phyloP scores from a whole-genome alignment of 2,329 filamentous ascomycete species.

The Epicoccum nigrum region DNA sequence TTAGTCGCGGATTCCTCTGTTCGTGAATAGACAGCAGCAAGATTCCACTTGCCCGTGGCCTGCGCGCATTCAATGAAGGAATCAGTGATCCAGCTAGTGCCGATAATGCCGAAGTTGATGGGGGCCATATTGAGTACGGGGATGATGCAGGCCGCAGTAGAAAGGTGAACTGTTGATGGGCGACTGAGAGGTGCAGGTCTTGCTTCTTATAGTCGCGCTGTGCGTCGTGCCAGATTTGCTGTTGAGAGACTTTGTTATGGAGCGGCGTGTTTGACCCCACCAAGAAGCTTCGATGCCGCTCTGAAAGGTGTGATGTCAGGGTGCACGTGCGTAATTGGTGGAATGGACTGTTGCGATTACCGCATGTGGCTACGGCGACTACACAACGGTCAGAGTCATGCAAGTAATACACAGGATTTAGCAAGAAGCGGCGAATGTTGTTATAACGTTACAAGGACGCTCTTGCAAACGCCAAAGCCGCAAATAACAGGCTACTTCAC shows the following conservation, averaged over 20 bases:
- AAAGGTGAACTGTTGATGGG: neutral
- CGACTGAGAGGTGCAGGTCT: neutral
- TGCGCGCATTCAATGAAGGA: constrained; percentile 54
- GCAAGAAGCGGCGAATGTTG: constrained; percentile 11
- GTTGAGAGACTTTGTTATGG: constrained; percentile 8
- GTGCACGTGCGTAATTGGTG: constrained; percentile 4
- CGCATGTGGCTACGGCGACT: constrained; percentile 5
- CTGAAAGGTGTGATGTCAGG: constrained; percentile 12
- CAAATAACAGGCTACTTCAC: too few species aligned
- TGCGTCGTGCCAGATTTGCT: constrained; percentile 4
- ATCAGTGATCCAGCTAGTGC: constrained; percentile 58
- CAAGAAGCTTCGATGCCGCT: constrained; percentile 8
- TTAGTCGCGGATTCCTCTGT: constrained; percentile 50
- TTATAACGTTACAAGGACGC: neutral
- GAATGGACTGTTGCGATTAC: constrained; percentile 10
- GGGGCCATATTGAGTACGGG: constrained; percentile 22
- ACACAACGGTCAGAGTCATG: neutral
- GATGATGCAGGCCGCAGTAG: neutral
- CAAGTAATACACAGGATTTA: neutral
- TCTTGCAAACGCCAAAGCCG: too few species aligned
- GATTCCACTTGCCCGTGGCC: constrained; percentile 52
- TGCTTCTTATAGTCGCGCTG: constrained; percentile 1
- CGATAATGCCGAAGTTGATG: constrained; percentile 55
- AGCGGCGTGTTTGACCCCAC: constrained; percentile 10
- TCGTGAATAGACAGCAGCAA: constrained; percentile 56